These are phyloP conservation scores for Corinectria fuckeliana DNA, from an alignment of 2,329 filamentous ascomycete genomes.

Conservation along the genomic window DNA sequence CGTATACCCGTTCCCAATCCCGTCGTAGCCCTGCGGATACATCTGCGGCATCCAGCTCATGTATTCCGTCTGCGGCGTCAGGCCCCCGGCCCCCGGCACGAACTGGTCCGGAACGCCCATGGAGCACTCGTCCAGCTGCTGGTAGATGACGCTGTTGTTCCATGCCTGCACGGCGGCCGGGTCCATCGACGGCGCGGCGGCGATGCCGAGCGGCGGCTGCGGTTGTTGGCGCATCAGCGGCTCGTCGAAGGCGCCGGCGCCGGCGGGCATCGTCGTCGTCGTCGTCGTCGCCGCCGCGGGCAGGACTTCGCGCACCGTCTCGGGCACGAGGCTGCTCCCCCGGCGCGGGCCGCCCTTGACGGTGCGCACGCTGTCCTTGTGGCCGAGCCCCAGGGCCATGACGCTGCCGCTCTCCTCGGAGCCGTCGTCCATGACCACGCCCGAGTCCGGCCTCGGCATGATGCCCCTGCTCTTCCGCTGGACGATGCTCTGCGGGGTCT, in stretches of 20 bases:
- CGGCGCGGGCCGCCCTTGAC: constrained; percentile 28
- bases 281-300: constrained; percentile 22
- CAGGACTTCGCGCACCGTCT: constrained; percentile 29
- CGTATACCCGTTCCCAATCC: constrained; percentile 32
- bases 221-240: constrained; percentile 29
- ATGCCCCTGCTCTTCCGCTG: constrained; percentile 36
- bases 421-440: constrained; percentile 47
- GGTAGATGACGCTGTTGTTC: constrained; percentile 39
- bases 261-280: too few relatives aligned
- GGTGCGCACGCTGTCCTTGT: constrained; percentile 43
- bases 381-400: constrained; percentile 29
- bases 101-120: constrained; percentile 36
- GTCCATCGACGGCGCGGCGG: constrained; percentile 20
- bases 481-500: constrained; percentile 27
- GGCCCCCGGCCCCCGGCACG: constrained; percentile 15
- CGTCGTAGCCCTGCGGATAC: constrained; percentile 36
- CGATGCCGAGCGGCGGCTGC: constrained; percentile 24
- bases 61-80: constrained; percentile 38
- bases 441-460: constrained; percentile 46
- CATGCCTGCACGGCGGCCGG: constrained; percentile 39
- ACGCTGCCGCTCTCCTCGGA: constrained; percentile 48
- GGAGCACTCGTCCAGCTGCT: constrained; percentile 24
- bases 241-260: constrained; percentile 25
- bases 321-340: constrained; percentile 36
- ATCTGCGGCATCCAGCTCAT: constrained; percentile 33